phyloP scores from a whole-genome alignment of 169 alveolate species.

The Cryptosporidium tyzzeri region DNA sequence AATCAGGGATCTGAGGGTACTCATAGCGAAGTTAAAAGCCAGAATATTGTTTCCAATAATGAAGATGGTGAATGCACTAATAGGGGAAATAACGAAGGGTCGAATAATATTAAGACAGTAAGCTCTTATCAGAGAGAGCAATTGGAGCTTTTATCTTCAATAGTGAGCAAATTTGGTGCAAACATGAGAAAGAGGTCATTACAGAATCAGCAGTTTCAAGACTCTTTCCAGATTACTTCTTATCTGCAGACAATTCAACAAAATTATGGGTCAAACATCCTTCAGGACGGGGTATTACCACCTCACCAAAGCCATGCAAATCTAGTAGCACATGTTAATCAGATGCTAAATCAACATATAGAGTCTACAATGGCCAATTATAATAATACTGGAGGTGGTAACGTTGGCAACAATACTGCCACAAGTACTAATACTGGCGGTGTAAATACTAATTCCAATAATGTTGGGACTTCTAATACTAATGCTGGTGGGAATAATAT shows the following conservation, averaged over 20 bases:
- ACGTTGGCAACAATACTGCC: background rate
- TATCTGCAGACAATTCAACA: slow-evolving; percentile 64
- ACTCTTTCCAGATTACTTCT: slow-evolving; percentile 69
- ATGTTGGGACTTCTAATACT: background rate
- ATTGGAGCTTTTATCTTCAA: slow-evolving; percentile 42
- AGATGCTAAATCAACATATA: slow-evolving; percentile 64
- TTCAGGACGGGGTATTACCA: slow-evolving; percentile 69
- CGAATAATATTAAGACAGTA: background rate
- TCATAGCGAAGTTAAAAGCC: background rate
- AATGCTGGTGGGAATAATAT: background rate
- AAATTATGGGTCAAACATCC: slow-evolving; percentile 60
- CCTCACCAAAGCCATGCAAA: slow-evolving; percentile 76
- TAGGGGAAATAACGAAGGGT: background rate
- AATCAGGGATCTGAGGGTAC: background rate
- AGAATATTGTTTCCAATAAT: background rate
- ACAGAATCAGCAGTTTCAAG: slow-evolving; percentile 73
- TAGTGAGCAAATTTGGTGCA: slow-evolving; percentile 68
- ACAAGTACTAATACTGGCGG: background rate
- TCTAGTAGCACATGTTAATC: slow-evolving; percentile 58
- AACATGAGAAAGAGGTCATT: slow-evolving; percentile 71
- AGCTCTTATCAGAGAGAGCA: slow-evolving; percentile 34
- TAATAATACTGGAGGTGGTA: background rate
- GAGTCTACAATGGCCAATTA: slow-evolving; percentile 29
- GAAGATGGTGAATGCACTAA: background rate
- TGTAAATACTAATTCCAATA: background rate